These are phyloP conservation scores for Phlegmacium glaucopus DNA, from an alignment of 768 basidiomycete genomes.

Conservation along the genomic window DNA sequence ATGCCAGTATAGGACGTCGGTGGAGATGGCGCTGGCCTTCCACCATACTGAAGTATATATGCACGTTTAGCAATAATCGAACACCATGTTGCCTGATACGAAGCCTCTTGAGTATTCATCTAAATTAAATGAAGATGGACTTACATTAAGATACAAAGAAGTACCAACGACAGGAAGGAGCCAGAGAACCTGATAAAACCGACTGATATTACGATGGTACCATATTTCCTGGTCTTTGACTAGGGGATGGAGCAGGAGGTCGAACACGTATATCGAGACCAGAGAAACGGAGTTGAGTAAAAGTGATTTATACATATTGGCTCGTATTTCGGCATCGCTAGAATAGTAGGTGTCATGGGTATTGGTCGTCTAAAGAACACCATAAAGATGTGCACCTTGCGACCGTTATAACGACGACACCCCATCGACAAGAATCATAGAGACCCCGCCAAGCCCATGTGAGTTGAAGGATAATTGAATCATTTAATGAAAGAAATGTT, in stretches of 20 bases:
- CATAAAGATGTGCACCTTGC: slow-evolving; percentile 40
- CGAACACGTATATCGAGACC: slow-evolving; percentile 72
- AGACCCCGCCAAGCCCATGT: slow-evolving; percentile 59
- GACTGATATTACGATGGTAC: slow-evolving; percentile 69
- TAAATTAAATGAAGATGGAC: slow-evolving; percentile 19
- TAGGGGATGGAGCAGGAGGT: slow-evolving; percentile 66
- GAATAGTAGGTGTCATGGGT: no score
- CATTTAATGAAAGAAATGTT: slow-evolving; percentile 58
- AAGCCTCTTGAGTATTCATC: slow-evolving; percentile 2
- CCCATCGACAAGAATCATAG: slow-evolving; percentile 72
- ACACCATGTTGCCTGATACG: slow-evolving; percentile 70
- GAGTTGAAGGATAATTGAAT: slow-evolving; percentile 58
- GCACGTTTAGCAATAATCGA: slow-evolving; percentile 71
- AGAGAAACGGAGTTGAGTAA: slow-evolving; percentile 71
- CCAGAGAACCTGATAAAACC: slow-evolving; percentile 79
- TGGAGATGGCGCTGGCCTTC: slow-evolving; percentile 46
- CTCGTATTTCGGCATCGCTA: slow-evolving; percentile 75
- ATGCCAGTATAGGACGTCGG: slow-evolving; percentile 66
- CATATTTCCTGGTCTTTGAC: slow-evolving; percentile 59
- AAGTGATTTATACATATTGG: slow-evolving; percentile 71
- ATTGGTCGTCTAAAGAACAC: no score
- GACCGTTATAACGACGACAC: slow-evolving; percentile 54
- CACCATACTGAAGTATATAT: slow-evolving; percentile 69
- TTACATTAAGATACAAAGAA: slow-evolving; percentile 81
- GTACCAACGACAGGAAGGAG: slow-evolving; percentile 69